Base-by-base conservation (phyloP, 805 yeast genomes). In the Ogataea henricii region DNA sequence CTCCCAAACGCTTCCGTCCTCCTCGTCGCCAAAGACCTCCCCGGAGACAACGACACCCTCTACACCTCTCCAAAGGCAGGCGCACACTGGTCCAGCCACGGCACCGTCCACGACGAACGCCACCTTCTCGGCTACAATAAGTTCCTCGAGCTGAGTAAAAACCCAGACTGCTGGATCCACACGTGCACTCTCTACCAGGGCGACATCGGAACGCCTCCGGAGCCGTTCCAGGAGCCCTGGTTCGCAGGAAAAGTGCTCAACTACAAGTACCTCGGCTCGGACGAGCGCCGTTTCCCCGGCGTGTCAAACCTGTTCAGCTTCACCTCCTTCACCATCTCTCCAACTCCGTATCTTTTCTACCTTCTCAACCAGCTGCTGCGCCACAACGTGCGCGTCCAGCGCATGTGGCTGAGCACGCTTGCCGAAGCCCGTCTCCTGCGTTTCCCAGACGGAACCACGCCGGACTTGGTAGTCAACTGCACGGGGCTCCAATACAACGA, bases 21-120 rank as follows among this genome's bases (percentile, higher is more conserved):
- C 4, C 59, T 78, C 20, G 50, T 78, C 2, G 74, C 73, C 1
- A 66, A 68, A 36, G 69, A 76, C 50, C 57, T 82, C 13, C 87
- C 87, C 0, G 87, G 87, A 1, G 87, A 83, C 44, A 49, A 61
- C n/a, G 72, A 71, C 40, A 33, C 51, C 4, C 70, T 73, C 5
- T 83, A 79, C 58, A 73, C 87, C 1, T 81, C 86, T 0, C 87
- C 87, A 2, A 79, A 73, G 60, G 89, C 88, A 1, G 89, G 89
- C 4, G 89, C 89, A 29, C 81, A 82, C 51, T 83, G 89, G 87
- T 68, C 62, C n/a, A 67, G 75, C 3, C 63, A 67, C 49, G 72
- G 72, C 3, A 35, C 55, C 3, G 67, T 73, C 12, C 66, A 66
- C 47, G 71, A 72, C n/a, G 70, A 71, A 40, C 56, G 68, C 43